Evolutionary conservation across 2,329 filamentous ascomycete species (phyloP).

Genomic region (Phialophora verrucosa): DNA sequence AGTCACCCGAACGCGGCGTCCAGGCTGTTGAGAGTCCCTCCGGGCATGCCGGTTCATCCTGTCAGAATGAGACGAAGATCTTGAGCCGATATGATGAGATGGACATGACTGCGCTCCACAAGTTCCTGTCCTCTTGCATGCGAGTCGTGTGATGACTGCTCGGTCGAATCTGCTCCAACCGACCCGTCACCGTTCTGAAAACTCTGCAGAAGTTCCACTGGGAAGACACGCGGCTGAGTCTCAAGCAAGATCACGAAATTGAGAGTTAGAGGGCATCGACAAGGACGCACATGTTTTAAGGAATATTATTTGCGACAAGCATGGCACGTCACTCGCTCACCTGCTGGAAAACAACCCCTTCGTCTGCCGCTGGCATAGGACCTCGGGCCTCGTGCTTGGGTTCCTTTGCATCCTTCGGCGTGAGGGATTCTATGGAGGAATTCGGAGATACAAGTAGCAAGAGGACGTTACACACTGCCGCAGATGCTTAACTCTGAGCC

Average conservation of each 20-base stretch:
- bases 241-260: not conserved
- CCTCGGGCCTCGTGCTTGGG: not conserved
- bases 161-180: not conserved
- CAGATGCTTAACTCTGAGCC: no score
- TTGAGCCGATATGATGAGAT: constrained; percentile 1
- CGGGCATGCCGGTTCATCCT: not conserved
- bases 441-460: no score
- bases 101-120: constrained; percentile 3
- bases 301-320: not conserved
- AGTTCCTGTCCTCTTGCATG: not conserved
- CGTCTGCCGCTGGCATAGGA: no score
- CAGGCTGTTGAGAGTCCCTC: not conserved
- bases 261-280: not conserved
- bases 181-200: not conserved
- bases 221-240: not conserved
- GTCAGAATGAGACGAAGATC: not conserved
- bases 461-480: no score
- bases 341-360: not conserved
- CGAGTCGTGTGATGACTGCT: not conserved
- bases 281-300: not conserved
- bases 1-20: not conserved
- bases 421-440: no score
- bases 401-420: not conserved
- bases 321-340: not conserved
- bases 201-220: not conserved